Evolutionary conservation across 2,329 filamentous ascomycete genomes (phyloP).

Genomic region (Colletotrichum sp.): DNA sequence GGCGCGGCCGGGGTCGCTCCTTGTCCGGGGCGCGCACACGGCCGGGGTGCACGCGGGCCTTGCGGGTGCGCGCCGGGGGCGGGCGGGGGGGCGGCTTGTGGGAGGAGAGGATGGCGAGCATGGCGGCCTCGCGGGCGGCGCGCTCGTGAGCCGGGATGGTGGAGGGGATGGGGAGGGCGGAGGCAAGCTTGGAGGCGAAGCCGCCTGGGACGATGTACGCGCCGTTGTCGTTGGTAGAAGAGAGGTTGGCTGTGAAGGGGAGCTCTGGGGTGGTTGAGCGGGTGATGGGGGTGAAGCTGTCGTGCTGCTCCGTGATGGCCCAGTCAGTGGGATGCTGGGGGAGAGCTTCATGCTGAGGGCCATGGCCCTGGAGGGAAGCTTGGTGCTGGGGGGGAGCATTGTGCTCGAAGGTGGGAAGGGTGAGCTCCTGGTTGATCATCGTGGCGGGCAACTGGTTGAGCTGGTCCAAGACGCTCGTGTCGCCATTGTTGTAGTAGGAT

Average conservation of each 20-base stretch:
- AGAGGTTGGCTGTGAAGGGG: not conserved
- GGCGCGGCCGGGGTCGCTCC: too few species aligned
- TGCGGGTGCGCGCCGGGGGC: too few species aligned
- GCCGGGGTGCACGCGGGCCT: too few species aligned
- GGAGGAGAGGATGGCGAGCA: constrained; percentile 27
- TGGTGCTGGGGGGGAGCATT: not conserved
- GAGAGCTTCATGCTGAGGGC: fast-evolving
- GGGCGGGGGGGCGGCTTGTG: constrained; percentile 31
- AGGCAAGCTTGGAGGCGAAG: constrained; percentile 21
- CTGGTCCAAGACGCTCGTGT: not conserved
- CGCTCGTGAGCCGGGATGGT: constrained; percentile 13
- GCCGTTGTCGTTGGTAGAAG: not conserved
- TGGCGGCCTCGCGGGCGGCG: constrained; percentile 17
- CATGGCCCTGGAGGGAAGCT: not conserved
- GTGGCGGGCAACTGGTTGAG: not conserved
- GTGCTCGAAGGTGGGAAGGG: not conserved
- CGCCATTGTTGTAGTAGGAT: not conserved
- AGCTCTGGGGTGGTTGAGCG: not conserved
- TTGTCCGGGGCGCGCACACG: too few species aligned
- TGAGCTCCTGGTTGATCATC: not conserved
- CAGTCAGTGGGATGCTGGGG: not conserved
- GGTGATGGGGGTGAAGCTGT: not conserved
- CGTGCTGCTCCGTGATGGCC: not conserved
- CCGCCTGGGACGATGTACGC: not conserved
- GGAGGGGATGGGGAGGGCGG: constrained; percentile 26